Evolutionary conservation across 202 grass and related monocot species (phyloP), one percentile per base, ranked within the genome.

Genomic region (Brachypodium distachyon): DNA sequence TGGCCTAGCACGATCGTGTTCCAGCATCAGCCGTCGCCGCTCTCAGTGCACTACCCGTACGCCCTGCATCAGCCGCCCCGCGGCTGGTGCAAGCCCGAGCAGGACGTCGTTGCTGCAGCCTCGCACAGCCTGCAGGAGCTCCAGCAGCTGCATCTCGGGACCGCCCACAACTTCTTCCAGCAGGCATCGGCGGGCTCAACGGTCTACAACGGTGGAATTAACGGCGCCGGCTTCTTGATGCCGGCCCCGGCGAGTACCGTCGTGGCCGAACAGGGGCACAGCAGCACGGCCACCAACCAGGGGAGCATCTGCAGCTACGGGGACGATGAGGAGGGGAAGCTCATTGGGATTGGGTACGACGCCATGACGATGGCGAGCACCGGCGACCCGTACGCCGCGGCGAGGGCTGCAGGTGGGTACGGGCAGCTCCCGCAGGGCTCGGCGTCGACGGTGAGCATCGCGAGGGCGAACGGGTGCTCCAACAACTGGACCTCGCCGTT

Each of bases 1-100:
- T 97, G 93, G 93, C 90, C 90, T 0, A n/a, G n/a, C n/a, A 85
- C 87, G 18, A 83, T 93, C 63, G 79, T 85, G 34, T 93, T 97
- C 74, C 90, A 91, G 77, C 90, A n/a, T n/a, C n/a, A 93, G 73
- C 75, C 90, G 4, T 61, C 87, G 34, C 90, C 88, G 62, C 79
- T 97, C 40, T 57, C 83, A 62, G 79, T 93, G 32, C 93, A 97
- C 70, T 97, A 93, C 69, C 85, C 90, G 3, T 91, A 91, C 40
- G 69, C 69, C 5, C n/a, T n/a, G 25, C 64, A n/a, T 40, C 85
- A 90, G 74, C 76, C 70, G 31, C 12, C 86, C 0, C 62, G 77
- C 51, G 67, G 85, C 58, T 93, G 93, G 88, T 97, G 93, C 86
- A 96, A 96, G 74, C 92, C 82, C n/a, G 92, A 96, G 77, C 83